phyloP scores from a whole-genome alignment of 495 filamentous ascomycete genomes.

The Astrothelium subdiscretum region DNA sequence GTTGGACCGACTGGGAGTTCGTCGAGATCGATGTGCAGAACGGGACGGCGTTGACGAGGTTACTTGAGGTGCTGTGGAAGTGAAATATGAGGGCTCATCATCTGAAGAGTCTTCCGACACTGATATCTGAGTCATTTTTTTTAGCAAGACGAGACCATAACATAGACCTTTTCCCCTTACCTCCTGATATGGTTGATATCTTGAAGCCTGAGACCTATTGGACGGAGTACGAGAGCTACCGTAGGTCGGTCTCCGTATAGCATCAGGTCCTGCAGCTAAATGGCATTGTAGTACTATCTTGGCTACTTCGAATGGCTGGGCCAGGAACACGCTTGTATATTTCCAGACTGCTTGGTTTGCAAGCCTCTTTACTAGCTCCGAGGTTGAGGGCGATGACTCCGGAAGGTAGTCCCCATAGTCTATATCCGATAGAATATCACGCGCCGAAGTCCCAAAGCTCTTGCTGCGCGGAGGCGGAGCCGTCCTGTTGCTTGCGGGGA shows the following conservation, averaged over 20 bases:
- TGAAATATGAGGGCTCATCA: slow-evolving; percentile 77
- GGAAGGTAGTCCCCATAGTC: slow-evolving; percentile 81
- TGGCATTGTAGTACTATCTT: slow-evolving; percentile 71
- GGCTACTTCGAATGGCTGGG: slow-evolving; percentile 95
- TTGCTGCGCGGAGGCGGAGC: slow-evolving; percentile 8
- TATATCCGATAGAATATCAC: slow-evolving; percentile 73
- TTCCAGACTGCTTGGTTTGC: slow-evolving; percentile 75
- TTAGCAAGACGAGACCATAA: not conserved
- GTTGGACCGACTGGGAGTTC: slow-evolving; percentile 13
- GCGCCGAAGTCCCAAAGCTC: slow-evolving; percentile 61
- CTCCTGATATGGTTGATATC: not conserved
- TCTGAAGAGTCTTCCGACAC: slow-evolving; percentile 48
- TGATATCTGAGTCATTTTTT: not conserved
- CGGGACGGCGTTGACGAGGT: slow-evolving; percentile 9
- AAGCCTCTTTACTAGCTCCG: slow-evolving; percentile 57
- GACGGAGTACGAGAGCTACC: not conserved
- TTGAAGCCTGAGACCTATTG: not conserved
- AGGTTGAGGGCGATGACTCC: slow-evolving; percentile 60
- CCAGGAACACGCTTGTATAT: slow-evolving; percentile 69
- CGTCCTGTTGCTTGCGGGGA: slow-evolving; percentile 8
- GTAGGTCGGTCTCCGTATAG: not conserved
- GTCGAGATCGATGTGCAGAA: slow-evolving; percentile 5
- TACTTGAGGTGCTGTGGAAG: slow-evolving; percentile 49
- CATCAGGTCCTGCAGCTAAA: slow-evolving; percentile 1
- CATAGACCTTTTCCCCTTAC: not conserved